Conservation (phyloP, 352 stramenopile genomes). For the Pythium diclinum region DNA sequence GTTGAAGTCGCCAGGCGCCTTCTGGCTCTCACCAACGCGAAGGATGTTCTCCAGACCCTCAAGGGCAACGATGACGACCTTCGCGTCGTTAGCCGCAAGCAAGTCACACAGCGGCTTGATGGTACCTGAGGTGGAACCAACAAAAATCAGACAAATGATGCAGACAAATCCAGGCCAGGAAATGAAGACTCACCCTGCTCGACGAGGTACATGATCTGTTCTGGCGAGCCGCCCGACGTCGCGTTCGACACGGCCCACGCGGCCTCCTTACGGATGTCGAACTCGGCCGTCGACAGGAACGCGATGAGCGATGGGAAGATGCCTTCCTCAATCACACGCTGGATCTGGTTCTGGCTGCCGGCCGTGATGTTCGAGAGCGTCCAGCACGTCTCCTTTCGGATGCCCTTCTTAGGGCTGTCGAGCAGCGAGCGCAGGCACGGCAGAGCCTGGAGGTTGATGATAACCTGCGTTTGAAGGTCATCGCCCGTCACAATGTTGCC, state of each 20-base stretch:
- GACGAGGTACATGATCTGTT: conserved; percentile 98
- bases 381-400: conserved; percentile 99
- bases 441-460: conserved; percentile 98
- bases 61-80: conserved; percentile 98
- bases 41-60: conserved; percentile 99
- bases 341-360: conserved; percentile 98
- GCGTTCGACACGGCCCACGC: conserved; percentile 99
- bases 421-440: conserved; percentile 95
- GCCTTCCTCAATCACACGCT: conserved; percentile 96
- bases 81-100: conserved; percentile 94
- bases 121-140: conserved; percentile 54
- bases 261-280: conserved; percentile 98
- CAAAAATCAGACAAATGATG: conserved; percentile 4
- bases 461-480: conserved; percentile 98
- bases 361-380: conserved; percentile 99
- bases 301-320: conserved; percentile 97
- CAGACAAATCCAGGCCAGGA: neutral
- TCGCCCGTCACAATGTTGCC: conserved; percentile 99
- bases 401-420: conserved; percentile 95
- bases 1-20: conserved; percentile 83
- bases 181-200: conserved; percentile 68
- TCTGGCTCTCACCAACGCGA: conserved; percentile 81
- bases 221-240: conserved; percentile 91
- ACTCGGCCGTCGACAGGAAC: conserved; percentile 95
- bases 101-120: conserved; percentile 98